Percentiles rank a stretch among this genome's conserved stretches.
Conservation (phyloP, 2,329 filamentous ascomycete genomes). For the Rhexocercosporidium sp. region DNA sequence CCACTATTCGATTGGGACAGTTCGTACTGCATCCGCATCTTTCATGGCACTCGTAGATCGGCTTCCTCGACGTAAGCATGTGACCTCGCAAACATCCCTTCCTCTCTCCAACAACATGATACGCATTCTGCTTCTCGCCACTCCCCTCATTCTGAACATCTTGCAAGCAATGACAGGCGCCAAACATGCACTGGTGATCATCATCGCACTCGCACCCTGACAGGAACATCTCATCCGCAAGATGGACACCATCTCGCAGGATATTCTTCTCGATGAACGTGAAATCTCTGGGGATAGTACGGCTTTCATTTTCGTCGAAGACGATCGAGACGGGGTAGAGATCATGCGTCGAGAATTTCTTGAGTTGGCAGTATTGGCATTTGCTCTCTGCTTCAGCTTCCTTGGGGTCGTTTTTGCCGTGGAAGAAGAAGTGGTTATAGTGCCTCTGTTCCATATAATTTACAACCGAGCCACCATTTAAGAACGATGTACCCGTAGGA, state of each 20-base stretch:
- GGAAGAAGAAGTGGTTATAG: conserved; percentile 15
- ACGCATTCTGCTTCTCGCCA: conserved; percentile 50
- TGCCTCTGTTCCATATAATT: conserved; percentile 4
- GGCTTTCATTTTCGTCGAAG: conserved; percentile 62
- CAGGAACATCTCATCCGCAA: conserved; percentile 65
- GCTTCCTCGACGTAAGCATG: conserved; percentile 58
- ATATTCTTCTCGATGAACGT: conserved; percentile 69
- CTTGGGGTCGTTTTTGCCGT: conserved; percentile 4
- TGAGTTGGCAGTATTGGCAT: conserved; percentile 69
- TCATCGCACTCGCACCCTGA: conserved; percentile 71
- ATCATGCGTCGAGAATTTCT: conserved; percentile 55
- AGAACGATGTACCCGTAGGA: too few species aligned
- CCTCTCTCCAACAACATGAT: conserved; percentile 60
- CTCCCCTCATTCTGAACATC: conserved; percentile 56
- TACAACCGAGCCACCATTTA: not conserved
- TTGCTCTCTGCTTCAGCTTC: conserved; percentile 44
- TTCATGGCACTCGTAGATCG: conserved; percentile 82
- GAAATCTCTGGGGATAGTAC: conserved; percentile 65
- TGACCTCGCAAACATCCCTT: conserved; percentile 58
- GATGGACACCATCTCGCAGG: conserved; percentile 62
- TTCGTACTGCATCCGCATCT: conserved; percentile 66
- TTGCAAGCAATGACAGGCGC: conserved; percentile 68
- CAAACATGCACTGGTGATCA: conserved; percentile 68
- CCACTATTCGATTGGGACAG: conserved; percentile 79
- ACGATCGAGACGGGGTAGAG: conserved; percentile 63